These are phyloP conservation scores for rapeseed (Brassica napus) DNA, from an alignment of 345 rosid species.

Conservation along the genomic window DNA sequence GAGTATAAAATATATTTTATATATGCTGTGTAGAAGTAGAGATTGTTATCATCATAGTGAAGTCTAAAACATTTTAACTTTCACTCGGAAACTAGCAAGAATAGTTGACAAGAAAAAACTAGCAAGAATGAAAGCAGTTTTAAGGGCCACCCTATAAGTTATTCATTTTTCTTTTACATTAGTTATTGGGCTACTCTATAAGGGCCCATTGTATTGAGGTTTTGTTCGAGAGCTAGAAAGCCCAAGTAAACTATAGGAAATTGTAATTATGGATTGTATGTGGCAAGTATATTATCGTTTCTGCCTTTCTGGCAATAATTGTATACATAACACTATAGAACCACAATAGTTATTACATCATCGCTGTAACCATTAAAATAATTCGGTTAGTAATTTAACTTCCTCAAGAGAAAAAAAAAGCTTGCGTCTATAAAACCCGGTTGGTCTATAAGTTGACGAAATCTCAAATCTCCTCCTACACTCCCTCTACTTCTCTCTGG, in stretches of 20 bases:
- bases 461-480: conserved; percentile 20
- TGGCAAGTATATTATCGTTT: background rate
- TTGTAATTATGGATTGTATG: too few relatives aligned
- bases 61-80: background rate
- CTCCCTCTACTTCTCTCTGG: too few relatives aligned
- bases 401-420: background rate
- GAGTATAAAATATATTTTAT: background rate
- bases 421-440: background rate
- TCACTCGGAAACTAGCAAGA: background rate
- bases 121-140: background rate
- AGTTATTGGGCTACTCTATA: background rate
- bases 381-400: background rate
- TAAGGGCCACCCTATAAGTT: background rate
- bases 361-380: conserved; percentile 17
- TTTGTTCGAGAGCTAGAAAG: background rate
- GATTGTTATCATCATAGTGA: background rate
- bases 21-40: background rate
- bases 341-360: conserved; percentile 7
- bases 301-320: conserved; percentile 18
- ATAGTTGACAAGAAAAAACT: background rate
- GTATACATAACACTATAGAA: background rate
- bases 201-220: background rate
- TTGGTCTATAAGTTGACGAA: conserved; percentile 25
- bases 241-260: background rate
- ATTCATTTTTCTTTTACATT: background rate